These are phyloP conservation scores for Mortierella sp. DNA, from an alignment of 371 early-diverging fungal genomes.

Conservation along the genomic window DNA sequence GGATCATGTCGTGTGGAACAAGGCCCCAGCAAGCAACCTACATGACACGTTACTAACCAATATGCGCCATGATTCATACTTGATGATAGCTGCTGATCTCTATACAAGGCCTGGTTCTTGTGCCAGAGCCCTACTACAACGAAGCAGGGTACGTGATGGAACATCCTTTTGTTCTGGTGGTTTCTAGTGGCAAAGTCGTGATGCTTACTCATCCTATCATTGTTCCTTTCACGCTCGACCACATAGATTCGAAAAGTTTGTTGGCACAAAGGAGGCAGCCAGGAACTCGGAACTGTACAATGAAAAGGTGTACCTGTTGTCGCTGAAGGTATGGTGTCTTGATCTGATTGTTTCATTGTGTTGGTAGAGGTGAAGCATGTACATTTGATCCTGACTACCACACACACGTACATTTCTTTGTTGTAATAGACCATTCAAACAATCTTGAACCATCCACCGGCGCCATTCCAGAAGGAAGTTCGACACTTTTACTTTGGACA, in stretches of 20 bases:
- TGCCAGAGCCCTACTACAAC: constrained; percentile 62
- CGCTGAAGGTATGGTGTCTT: constrained; percentile 38
- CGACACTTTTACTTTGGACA: constrained; percentile 40
- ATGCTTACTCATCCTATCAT: background rate
- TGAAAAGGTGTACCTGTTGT: constrained; percentile 62
- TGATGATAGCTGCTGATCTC: constrained; percentile 57
- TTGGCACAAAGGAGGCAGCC: constrained; percentile 58
- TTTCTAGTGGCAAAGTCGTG: background rate
- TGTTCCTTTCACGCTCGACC: background rate
- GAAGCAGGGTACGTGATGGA: constrained; percentile 59
- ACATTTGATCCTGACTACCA: background rate
- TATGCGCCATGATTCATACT: no score
- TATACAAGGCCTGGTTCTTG: constrained; percentile 63
- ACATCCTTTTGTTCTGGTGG: background rate
- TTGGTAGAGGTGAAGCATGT: no score
- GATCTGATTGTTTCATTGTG: no score
- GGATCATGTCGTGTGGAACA: no score
- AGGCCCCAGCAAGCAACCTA: no score
- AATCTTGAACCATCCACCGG: constrained; percentile 49
- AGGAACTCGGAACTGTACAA: constrained; percentile 57
- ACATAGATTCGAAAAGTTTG: constrained; percentile 54
- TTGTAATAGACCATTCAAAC: constrained; percentile 39
- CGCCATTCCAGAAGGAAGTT: constrained; percentile 37
- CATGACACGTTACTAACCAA: no score
- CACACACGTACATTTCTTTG: no score